Evolutionary conservation across 441 rosid species (phyloP).

Genomic region (Eruca vesicaria): DNA sequence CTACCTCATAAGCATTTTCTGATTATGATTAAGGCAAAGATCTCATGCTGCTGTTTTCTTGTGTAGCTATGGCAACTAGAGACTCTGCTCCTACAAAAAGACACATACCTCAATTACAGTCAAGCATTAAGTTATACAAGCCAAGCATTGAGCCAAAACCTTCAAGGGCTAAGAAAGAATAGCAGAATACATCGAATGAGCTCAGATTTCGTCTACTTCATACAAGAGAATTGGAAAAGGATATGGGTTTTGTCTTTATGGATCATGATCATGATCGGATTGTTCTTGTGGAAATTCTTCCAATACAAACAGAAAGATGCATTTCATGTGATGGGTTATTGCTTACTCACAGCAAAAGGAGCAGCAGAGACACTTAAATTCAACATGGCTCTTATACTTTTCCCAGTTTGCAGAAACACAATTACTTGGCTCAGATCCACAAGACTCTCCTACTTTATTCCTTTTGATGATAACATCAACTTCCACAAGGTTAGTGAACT

Average conservation of each 20-base stretch:
- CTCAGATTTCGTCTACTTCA: conserved; percentile 29
- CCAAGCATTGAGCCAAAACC: conserved; percentile 54
- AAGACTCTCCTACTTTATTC: conserved; percentile 28
- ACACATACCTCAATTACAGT: conserved; percentile 48
- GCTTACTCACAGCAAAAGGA: conserved; percentile 67
- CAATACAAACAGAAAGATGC: conserved; percentile 58
- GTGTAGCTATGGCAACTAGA: conserved; percentile 56
- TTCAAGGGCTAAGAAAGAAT: conserved; percentile 42
- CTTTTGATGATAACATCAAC: conserved; percentile 41
- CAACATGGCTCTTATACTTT: conserved; percentile 73
- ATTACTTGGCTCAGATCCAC: conserved; percentile 39
- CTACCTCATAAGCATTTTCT: not conserved
- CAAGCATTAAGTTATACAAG: conserved; percentile 65
- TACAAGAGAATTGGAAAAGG: conserved; percentile 41
- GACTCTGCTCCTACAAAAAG: conserved; percentile 51
- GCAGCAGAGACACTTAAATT: conserved; percentile 69
- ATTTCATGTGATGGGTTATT: conserved; percentile 59
- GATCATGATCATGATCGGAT: conserved; percentile 37
- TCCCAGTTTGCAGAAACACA: conserved; percentile 61
- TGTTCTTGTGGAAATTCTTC: conserved; percentile 40
- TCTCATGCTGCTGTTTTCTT: not conserved
- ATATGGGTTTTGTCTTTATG: conserved; percentile 34
- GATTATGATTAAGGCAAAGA: not conserved
- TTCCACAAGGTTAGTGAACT: conserved; percentile 42
- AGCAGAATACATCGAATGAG: conserved; percentile 32